phyloP scores from a whole-genome alignment of 371 early-diverging fungal species.

The Capniomyces stellatus region DNA sequence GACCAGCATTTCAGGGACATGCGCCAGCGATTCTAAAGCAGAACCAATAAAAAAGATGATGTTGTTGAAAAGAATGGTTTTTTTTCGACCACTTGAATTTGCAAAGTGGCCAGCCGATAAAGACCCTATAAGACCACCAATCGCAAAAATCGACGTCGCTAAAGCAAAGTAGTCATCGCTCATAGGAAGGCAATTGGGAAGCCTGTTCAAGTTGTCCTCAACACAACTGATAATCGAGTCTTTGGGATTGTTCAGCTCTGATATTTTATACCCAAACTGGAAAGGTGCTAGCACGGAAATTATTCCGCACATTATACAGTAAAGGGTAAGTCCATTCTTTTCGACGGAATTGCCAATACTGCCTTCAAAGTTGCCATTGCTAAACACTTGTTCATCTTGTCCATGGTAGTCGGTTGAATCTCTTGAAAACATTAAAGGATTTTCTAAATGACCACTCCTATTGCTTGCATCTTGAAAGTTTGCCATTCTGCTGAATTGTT shows the following conservation, averaged over 20 bases:
- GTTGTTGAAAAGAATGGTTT: conserved; percentile 47
- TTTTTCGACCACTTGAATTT: conserved; percentile 48
- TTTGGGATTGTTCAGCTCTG: conserved; percentile 61
- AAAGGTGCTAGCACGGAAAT: conserved; percentile 31
- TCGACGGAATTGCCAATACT: too few species aligned
- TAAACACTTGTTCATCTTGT: too few species aligned
- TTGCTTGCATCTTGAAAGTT: too few species aligned
- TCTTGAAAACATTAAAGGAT: too few species aligned
- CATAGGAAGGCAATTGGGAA: conserved; percentile 74
- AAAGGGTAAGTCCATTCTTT: neutral
- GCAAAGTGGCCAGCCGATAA: conserved; percentile 46
- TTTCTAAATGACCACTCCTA: too few species aligned
- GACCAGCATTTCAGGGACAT: conserved; percentile 29
- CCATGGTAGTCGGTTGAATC: too few species aligned
- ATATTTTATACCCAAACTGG: conserved; percentile 68
- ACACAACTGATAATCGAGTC: conserved; percentile 36
- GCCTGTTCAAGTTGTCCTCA: conserved; percentile 1
- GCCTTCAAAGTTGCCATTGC: too few species aligned
- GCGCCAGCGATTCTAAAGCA: conserved; percentile 40
- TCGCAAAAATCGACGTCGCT: conserved; percentile 46
- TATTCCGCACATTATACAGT: neutral
- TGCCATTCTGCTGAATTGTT: too few species aligned
- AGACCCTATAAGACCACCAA: conserved; percentile 72
- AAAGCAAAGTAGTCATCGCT: conserved; percentile 46
- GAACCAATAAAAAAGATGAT: conserved; percentile 40